Conservation (phyloP, 2,329 filamentous ascomycete species). For the Epichloe coenophiala region DNA sequence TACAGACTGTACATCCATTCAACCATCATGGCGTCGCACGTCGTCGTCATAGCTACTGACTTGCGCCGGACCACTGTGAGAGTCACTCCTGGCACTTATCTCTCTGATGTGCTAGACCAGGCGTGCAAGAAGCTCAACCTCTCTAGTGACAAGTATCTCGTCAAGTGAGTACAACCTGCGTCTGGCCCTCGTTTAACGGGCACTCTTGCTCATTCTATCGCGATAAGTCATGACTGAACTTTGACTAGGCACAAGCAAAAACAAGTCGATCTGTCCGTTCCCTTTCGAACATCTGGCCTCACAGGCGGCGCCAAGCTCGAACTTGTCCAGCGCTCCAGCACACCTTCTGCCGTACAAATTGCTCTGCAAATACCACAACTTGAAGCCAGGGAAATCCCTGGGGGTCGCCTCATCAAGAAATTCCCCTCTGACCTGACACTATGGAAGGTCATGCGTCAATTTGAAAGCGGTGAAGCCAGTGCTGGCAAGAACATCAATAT, state of each 20-base stretch:
- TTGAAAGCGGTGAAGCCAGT: constrained; percentile 63
- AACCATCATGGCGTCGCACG: constrained; percentile 64
- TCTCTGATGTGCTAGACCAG: constrained; percentile 77
- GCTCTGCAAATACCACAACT: constrained; percentile 73
- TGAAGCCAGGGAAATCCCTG: constrained; percentile 48
- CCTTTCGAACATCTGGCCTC: constrained; percentile 72
- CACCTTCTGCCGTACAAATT: constrained; percentile 72
- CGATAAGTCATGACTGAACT: neutral
- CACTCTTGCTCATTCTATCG: no score
- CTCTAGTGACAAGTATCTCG: constrained; percentile 56
- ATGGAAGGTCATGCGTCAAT: constrained; percentile 82
- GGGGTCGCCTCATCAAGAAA: constrained; percentile 66
- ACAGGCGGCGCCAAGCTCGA: constrained; percentile 81
- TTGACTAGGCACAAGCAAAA: constrained; percentile 67
- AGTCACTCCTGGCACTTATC: constrained; percentile 64
- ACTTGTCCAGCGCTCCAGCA: constrained; percentile 75
- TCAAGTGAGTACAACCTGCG: constrained; percentile 50
- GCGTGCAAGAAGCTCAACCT: constrained; percentile 74
- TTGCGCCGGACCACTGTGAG: constrained; percentile 70
- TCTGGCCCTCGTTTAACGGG: neutral
- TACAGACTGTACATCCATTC: neutral
- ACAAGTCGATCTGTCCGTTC: constrained; percentile 69
- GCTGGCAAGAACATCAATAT: constrained; percentile 57
- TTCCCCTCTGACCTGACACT: constrained; percentile 78
- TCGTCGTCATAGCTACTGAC: constrained; percentile 74